A percentile compares a stretch with the other conserved stretches of the same genome.
phyloP scores from a whole-genome alignment of 768 basidiomycete genomes.

The Cubamyces lactineus region DNA sequence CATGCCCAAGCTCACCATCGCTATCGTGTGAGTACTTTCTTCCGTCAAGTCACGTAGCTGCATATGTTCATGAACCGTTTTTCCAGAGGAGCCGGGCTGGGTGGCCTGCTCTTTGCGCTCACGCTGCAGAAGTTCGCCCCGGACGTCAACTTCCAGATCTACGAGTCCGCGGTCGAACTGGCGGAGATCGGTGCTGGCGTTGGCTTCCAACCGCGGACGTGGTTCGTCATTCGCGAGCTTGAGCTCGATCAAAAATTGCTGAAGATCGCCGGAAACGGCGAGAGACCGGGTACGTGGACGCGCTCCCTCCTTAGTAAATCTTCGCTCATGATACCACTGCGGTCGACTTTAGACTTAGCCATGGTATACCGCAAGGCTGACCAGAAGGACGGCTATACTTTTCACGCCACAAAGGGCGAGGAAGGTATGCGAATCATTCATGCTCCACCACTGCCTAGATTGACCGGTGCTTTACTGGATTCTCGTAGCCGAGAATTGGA shows the following conservation, averaged over 20 bases:
- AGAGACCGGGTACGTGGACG: not conserved
- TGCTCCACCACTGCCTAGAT: too few relatives aligned
- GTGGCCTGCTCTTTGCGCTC: constrained; percentile 26
- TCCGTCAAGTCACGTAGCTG: not conserved
- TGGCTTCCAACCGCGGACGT: constrained; percentile 17
- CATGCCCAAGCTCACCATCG: constrained; percentile 8
- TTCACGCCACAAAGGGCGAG: not conserved
- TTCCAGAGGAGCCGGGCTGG: constrained; percentile 26
- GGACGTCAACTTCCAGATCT: constrained; percentile 28
- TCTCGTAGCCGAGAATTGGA: not conserved
- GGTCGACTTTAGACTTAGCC: not conserved
- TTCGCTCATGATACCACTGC: not conserved
- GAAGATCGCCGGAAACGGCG: not conserved
- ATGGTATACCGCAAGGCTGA: constrained; percentile 16
- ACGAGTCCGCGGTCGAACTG: constrained; percentile 25
- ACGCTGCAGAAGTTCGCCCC: constrained; percentile 19
- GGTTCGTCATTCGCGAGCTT: constrained; percentile 15
- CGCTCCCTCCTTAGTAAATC: too few relatives aligned
- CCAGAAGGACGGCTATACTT: constrained; percentile 3
- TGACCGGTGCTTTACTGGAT: not conserved
- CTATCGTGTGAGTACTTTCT: constrained; percentile 6
- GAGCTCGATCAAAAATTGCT: constrained; percentile 10
- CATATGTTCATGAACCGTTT: too few relatives aligned
- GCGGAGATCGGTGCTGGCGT: constrained; percentile 28
- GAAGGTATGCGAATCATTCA: not conserved